phyloP scores from a whole-genome alignment of 2,329 filamentous ascomycete species.

The Tolypocladium tropicale region DNA sequence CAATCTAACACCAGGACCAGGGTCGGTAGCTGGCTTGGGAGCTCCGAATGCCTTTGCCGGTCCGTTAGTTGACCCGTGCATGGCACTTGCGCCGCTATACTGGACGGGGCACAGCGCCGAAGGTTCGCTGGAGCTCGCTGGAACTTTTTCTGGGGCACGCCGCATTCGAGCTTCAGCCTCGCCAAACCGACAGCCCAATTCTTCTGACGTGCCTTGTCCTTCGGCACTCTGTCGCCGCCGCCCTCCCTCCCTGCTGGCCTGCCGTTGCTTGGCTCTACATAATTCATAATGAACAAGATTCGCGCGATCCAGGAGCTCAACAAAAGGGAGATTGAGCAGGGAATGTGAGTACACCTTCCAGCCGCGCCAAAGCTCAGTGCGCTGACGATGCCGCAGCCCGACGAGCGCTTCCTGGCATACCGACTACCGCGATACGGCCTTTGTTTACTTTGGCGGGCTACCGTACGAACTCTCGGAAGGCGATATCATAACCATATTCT shows the following conservation, averaged over 20 bases:
- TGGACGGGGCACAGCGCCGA: too few species aligned
- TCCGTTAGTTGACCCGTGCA: conserved; percentile 25
- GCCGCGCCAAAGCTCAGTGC: not conserved
- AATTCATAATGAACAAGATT: conserved; percentile 74
- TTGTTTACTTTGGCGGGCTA: conserved; percentile 89
- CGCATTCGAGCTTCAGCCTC: conserved; percentile 3
- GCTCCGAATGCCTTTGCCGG: conserved; percentile 8
- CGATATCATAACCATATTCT: conserved; percentile 93
- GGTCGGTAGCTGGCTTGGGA: conserved; percentile 3
- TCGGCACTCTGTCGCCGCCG: not conserved
- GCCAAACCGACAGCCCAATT: not conserved
- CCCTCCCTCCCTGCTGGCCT: not conserved
- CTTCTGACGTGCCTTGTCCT: not conserved
- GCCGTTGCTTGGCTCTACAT: not conserved
- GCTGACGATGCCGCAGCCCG: conserved; percentile 38
- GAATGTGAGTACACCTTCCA: conserved; percentile 48
- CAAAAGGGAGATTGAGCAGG: conserved; percentile 85
- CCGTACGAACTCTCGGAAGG: conserved; percentile 91
- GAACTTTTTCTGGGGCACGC: not conserved
- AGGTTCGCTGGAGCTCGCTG: not conserved
- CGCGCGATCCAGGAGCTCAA: conserved; percentile 88
- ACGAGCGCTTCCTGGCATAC: conserved; percentile 91
- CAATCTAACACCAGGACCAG: not conserved
- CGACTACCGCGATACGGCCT: conserved; percentile 96
- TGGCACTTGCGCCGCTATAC: not conserved